Conservation (phyloP, 179 eudicot species). For the Patellifolia procumbens region DNA sequence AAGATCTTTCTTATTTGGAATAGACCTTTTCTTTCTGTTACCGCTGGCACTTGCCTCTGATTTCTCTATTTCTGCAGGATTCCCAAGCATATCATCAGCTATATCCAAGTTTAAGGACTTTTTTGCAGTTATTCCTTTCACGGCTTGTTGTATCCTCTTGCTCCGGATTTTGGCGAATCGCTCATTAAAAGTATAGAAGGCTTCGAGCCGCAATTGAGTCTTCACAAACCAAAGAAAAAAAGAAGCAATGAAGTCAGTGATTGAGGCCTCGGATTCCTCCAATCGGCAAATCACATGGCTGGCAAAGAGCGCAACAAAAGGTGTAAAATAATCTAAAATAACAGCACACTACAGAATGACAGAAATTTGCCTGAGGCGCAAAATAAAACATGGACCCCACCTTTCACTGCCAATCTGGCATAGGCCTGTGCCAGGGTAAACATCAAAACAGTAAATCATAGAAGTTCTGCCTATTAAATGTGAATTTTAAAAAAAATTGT, state of each 20-base stretch:
- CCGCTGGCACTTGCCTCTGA: conserved; percentile 34
- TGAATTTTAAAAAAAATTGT: too few relatives aligned
- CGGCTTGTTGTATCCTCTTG: conserved; percentile 82
- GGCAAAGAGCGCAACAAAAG: neutral
- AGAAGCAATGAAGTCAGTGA: neutral
- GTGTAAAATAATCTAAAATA: too few relatives aligned
- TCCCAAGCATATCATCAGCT: conserved; percentile 32
- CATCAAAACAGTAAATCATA: too few relatives aligned
- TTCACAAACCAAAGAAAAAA: conserved; percentile 34
- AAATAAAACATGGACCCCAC: too few relatives aligned
- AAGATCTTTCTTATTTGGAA: conserved; percentile 5
- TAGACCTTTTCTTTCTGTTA: conserved; percentile 30
- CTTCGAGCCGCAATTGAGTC: conserved; percentile 97
- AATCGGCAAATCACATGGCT: neutral
- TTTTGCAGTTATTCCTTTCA: conserved; percentile 65
- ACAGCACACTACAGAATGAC: neutral
- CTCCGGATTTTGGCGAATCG: conserved; percentile 95
- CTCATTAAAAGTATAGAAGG: conserved; percentile 93
- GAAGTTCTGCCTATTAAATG: too few relatives aligned
- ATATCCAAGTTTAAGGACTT: conserved; percentile 44
- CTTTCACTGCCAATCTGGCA: too few relatives aligned
- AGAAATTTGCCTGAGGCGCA: neutral
- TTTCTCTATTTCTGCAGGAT: conserved; percentile 40
- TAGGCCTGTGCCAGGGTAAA: too few relatives aligned
- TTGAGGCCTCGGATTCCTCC: neutral